Base-by-base conservation (phyloP, 495 filamentous ascomycete genomes). In the Penicillium goetzii region DNA sequence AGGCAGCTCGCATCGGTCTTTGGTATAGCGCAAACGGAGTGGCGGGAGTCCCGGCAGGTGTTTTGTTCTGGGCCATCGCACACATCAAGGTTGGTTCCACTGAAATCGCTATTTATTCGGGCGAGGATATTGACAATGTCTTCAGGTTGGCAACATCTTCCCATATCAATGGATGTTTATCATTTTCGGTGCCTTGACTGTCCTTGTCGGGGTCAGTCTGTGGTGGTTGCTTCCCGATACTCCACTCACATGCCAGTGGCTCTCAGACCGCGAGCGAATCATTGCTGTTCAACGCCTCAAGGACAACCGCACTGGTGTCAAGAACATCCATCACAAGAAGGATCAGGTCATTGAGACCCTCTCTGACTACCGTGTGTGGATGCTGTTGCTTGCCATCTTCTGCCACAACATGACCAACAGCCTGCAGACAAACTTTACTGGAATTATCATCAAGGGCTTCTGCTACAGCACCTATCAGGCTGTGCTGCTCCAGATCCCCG, bases 391-490 rank as follows among this genome's bases (percentile, higher is more conserved):
- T 12, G 56, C 56, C 1, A 55, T 64, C 26, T 64, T 58, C 53
- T 58, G 59, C 23, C 60, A 63, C 38, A 81, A 85, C 60, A 85
- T 87, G 56, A 82, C 83, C 21, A 85, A 85, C 58, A 81, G 84
- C 51, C 85, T 84, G 21, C 78, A 88, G 28, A 80, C 76, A 30
- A 88, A 87, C 60, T 89, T 88, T 74, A 88, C 87, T 76, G 82
- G 78, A 38, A 64, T 51, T 12, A 43, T 67, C 21, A 68, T 70
- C 55, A 55, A 62, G 21, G 55, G 21, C 53, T 77, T 76, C 47
- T 72, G 75, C 17, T 76, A 72, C 69, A 86, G 84, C 5, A 64
- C 83, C 9, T 78, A 86, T 15, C 72, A 87, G 64, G 81, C 80
- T 4, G 76, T 88, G 11, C 80, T 89, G 11, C 81, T 87, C 55